phyloP scores from a whole-genome alignment of 106 monocot species.

The Allium sativum region DNA sequence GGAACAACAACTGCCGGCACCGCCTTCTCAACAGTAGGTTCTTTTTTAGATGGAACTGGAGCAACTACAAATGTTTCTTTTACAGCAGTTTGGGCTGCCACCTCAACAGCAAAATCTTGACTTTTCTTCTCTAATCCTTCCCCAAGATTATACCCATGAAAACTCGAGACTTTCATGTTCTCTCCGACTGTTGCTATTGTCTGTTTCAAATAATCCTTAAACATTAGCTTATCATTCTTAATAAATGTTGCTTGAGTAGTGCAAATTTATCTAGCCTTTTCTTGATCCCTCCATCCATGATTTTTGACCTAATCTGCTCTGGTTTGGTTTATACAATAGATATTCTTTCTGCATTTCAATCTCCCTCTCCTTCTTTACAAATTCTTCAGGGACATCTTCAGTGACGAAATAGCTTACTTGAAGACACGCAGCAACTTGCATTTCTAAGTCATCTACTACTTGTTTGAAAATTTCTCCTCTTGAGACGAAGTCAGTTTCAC shows the following conservation, averaged over 20 bases:
- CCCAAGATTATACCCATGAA: slow-evolving; percentile 78
- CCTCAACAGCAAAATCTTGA: slow-evolving; percentile 92
- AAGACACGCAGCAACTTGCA: no score
- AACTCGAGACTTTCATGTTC: slow-evolving; percentile 87
- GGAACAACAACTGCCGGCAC: slow-evolving; percentile 34
- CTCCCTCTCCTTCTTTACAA: no score
- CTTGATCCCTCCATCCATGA: no score
- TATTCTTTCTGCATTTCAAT: slow-evolving; percentile 95
- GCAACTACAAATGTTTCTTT: slow-evolving; percentile 29
- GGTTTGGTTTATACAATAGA: slow-evolving; percentile 69
- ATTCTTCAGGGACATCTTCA: no score
- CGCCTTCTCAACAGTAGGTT: no score
- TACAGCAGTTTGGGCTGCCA: slow-evolving; percentile 78
- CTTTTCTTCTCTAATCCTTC: slow-evolving; percentile 91
- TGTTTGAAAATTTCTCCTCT: no score
- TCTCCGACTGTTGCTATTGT: slow-evolving; percentile 88
- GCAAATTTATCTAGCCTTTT: slow-evolving; percentile 85
- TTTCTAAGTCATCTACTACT: no score
- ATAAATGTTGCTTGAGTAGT: slow-evolving; percentile 87
- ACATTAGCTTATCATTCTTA: slow-evolving; percentile 82
- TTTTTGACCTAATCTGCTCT: slow-evolving; percentile 77
- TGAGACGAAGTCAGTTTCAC: no score
- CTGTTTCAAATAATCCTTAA: slow-evolving; percentile 83
- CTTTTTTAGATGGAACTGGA: no score
- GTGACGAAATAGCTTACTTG: no score